Evolutionary conservation across 805 yeast species (phyloP).

Genomic region (Myxozyma lipomycoides): DNA sequence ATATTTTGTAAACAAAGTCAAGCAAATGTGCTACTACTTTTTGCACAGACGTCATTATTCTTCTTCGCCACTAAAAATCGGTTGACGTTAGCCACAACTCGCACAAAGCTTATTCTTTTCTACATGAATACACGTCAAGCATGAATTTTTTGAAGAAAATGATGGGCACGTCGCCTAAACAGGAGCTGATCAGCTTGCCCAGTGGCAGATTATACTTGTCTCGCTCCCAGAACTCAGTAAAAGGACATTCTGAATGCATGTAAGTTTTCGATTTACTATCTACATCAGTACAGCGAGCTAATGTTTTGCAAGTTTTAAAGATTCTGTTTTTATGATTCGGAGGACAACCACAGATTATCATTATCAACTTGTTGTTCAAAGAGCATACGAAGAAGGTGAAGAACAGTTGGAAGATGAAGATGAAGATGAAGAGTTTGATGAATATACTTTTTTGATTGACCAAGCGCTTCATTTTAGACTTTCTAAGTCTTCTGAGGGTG

Average conservation of each 20-base stretch:
- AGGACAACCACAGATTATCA: slow-evolving; percentile 61
- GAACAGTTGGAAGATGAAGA: slow-evolving; percentile 48
- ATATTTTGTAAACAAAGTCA: too few species aligned
- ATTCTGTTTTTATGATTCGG: slow-evolving; percentile 69
- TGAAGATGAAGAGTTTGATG: slow-evolving; percentile 49
- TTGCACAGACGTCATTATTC: too few species aligned
- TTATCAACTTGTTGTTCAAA: slow-evolving; percentile 67
- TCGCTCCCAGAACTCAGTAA: slow-evolving; percentile 75
- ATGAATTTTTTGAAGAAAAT: slow-evolving; percentile 75
- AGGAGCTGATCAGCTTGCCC: slow-evolving; percentile 66
- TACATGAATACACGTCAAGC: too few species aligned
- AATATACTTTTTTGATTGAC: slow-evolving; percentile 66
- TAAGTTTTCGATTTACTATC: slow-evolving; percentile 15
- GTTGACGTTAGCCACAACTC: too few species aligned
- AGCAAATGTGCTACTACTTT: too few species aligned
- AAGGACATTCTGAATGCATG: slow-evolving; percentile 69
- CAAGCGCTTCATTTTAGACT: slow-evolving; percentile 56
- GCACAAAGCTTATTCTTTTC: too few species aligned
- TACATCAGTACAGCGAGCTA: neutral
- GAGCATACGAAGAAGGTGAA: slow-evolving; percentile 67
- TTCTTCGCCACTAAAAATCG: too few species aligned
- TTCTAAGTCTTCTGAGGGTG: slow-evolving; percentile 50
- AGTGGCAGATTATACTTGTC: slow-evolving; percentile 74
- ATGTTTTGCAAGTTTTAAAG: slow-evolving; percentile 59
- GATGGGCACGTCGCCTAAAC: slow-evolving; percentile 48